These are phyloP conservation scores for Solanum arcanum DNA, from an alignment of 257 asterid species.

Conservation along the genomic window DNA sequence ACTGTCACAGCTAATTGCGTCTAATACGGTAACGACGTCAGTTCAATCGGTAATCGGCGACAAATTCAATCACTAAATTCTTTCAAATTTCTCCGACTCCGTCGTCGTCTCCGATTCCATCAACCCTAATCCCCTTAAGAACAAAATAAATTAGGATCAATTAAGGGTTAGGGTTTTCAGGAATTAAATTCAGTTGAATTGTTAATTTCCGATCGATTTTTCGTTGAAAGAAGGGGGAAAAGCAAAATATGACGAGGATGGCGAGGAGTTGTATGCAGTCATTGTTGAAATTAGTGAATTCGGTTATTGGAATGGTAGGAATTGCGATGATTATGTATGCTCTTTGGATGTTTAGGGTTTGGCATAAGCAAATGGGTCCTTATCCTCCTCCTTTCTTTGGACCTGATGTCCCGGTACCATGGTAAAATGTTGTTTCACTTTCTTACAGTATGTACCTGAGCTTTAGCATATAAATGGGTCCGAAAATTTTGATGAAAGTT, in stretches of 20 bases:
- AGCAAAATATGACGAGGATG: conserved; percentile 46
- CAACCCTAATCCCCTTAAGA: not conserved
- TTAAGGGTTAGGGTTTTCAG: not conserved
- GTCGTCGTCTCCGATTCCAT: not conserved
- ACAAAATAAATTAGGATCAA: not conserved
- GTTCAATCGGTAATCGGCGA: not conserved
- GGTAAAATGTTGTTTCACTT: conserved; percentile 24
- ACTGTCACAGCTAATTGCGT: not conserved
- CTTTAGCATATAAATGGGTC: too few relatives aligned
- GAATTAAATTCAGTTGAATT: not conserved
- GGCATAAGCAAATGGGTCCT: conserved; percentile 42
- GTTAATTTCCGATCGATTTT: not conserved
- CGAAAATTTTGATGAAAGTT: not conserved
- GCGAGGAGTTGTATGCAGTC: conserved; percentile 66
- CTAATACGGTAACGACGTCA: not conserved
- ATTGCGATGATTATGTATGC: conserved; percentile 67
- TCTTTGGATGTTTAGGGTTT: conserved; percentile 79
- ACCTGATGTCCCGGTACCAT: conserved; percentile 41
- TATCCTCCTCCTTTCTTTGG: conserved; percentile 10
- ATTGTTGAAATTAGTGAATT: conserved; percentile 61
- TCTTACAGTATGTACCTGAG: not conserved
- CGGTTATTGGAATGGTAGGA: conserved; percentile 68
- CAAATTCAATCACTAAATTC: not conserved
- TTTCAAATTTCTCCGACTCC: not conserved
- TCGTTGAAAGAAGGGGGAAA: not conserved